Evolutionary conservation across 257 asterid genomes (phyloP), one percentile per base, ranked within the genome.

Genomic region (Euphrasia confusa): DNA sequence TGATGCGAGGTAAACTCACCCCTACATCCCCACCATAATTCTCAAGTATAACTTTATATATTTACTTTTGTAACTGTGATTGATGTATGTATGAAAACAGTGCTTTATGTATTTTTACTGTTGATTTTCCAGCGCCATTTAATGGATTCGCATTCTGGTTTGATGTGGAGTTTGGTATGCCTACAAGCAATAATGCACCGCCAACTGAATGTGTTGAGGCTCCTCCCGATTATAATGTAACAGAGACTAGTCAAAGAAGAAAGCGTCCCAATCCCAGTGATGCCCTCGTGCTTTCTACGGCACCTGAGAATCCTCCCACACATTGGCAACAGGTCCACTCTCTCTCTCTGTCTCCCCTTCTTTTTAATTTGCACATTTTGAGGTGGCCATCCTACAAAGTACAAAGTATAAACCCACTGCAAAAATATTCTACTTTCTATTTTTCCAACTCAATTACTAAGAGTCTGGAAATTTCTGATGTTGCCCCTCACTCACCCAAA

Each of bases 111-210:
- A 28, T 30, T 30, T 30, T 68, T 61, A 9, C 47, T 49, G 37
- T 58, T 74, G 54, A 58, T 30, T 71, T 69, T 70, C 17, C 92
- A 91, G 98, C 96, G 57, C 96, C 98, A 66, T 84, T 91, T 66
- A 84, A 91, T 79, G 98, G 96, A 17, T 91, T 91, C 75, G 96
- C 87, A 15, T 88, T 91, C 83, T 91, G 98, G 98, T 91, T 91
- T 65, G 98, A 91, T 49, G 98, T 91, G 79, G 96, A 84, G 72
- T 91, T 91, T 64, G 84, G 80, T 61, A 66, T 69, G 37, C 84
- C 85, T 44, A 57, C 73, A 58, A 57, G 68, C 45, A 64, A 54
- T 45, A 80, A 76, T 42, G 47, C 77, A 33, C 66, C 63, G 40
- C 71, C 48, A 42, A 7, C 81, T 49, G 68, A 80, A 49, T 40